A percentile compares a stretch with the other conserved stretches of the same genome.
These are phyloP conservation scores for Parafenestella ontariensis DNA, from an alignment of 2,329 filamentous ascomycete species.

Conservation along the genomic window DNA sequence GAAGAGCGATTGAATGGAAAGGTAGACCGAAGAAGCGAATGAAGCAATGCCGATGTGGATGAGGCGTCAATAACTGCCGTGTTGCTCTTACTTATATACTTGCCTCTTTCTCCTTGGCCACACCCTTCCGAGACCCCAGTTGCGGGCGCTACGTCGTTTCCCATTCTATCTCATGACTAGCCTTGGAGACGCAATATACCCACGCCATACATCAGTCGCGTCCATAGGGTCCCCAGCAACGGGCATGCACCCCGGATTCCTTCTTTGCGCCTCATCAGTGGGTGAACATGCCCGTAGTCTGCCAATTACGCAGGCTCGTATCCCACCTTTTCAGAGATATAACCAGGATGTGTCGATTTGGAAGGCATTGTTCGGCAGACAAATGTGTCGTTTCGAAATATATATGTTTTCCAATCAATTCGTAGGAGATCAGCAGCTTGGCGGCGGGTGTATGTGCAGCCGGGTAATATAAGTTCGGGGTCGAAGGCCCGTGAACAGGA, in stretches of 20 bases:
- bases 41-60: conserved; percentile 3
- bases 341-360: neutral
- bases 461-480: conserved; percentile 23
- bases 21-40: neutral
- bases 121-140: neutral
- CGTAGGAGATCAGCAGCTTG: conserved; percentile 8
- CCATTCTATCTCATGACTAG: conserved; percentile 10
- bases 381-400: conserved; percentile 20
- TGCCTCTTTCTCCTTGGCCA: neutral
- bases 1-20: neutral
- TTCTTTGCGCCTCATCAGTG: neutral
- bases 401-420: conserved; percentile 17
- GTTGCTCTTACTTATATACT: conserved; percentile 18
- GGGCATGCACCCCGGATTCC: conserved; percentile 15
- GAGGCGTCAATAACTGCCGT: neutral
- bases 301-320: neutral
- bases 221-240: conserved; percentile 8
- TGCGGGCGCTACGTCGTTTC: conserved; percentile 6
- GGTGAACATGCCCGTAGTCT: conserved; percentile 1
- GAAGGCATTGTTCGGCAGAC: neutral
- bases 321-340: neutral
- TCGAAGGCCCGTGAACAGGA: conserved; percentile 15
- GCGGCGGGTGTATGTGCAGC: conserved; percentile 11
- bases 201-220: conserved; percentile 13
- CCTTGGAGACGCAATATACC: conserved; percentile 11